Evolutionary conservation across 78 protist species (phyloP).

Genomic region (Dictyostelium brefeldianum): DNA sequence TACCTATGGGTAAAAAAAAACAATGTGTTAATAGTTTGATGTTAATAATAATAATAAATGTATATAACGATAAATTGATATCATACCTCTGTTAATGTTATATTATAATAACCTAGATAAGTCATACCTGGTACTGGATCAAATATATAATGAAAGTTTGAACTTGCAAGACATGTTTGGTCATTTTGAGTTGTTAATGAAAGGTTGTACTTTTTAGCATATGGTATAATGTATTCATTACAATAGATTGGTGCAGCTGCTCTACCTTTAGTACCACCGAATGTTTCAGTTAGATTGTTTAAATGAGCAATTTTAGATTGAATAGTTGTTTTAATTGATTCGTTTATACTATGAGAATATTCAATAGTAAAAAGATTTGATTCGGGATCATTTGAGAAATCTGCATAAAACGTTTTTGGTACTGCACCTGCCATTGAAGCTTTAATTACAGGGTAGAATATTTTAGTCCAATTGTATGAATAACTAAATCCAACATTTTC

Average conservation of each 20-base stretch:
- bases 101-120: slow-evolving; percentile 2
- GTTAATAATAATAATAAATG: background rate
- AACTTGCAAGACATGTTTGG: background rate
- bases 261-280: background rate
- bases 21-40: too few relatives aligned
- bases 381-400: background rate
- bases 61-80: too few relatives aligned
- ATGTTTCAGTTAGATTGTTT: too few relatives aligned
- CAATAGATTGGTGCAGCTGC: slow-evolving; percentile 2
- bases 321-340: background rate
- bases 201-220: background rate
- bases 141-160: background rate
- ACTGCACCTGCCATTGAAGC: background rate
- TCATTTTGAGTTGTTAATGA: background rate
- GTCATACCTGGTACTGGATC: slow-evolving; percentile 24
- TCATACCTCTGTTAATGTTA: background rate
- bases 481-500: slow-evolving; percentile 8
- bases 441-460: background rate
- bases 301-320: background rate
- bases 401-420: background rate
- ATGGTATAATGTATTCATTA: background rate
- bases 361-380: background rate
- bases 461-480: slow-evolving; percentile 19
- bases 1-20: too few relatives aligned
- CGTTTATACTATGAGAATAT: background rate